A percentile compares a stretch with the other conserved stretches of the same genome.
Conservation (phyloP, 352 stramenopile species). For the Phytophthora sojae region DNA sequence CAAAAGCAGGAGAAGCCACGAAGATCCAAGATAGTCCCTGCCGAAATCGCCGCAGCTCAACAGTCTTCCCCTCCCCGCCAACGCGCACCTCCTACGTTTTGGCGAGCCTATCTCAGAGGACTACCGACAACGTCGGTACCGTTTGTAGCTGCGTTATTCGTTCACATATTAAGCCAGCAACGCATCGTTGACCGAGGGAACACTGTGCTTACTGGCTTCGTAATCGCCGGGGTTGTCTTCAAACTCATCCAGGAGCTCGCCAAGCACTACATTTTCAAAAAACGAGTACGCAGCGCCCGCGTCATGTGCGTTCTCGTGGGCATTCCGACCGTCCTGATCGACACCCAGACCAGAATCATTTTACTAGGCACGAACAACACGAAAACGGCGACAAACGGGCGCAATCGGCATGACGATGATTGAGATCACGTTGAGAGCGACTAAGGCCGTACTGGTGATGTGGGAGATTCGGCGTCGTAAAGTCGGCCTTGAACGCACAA, state of each 20-base stretch:
- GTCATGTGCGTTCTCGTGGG: slow-evolving; percentile 40
- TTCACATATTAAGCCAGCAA: not conserved
- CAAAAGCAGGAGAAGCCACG: not conserved
- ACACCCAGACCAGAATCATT: slow-evolving; percentile 45
- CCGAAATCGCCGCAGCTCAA: not conserved
- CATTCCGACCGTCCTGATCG: slow-evolving; percentile 42
- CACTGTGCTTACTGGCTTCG: not conserved
- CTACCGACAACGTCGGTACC: not conserved
- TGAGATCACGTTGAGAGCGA: slow-evolving; percentile 27
- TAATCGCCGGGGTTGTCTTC: not conserved
- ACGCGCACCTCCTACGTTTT: not conserved
- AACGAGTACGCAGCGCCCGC: slow-evolving; percentile 11
- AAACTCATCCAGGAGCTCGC: slow-evolving; percentile 6
- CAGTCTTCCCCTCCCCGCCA: not conserved
- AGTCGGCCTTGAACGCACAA: not conserved
- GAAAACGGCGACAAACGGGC: slow-evolving; percentile 13
- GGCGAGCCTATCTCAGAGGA: not conserved
- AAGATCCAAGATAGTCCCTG: not conserved
- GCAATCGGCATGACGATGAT: slow-evolving; percentile 31
- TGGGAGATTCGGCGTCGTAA: slow-evolving; percentile 14
- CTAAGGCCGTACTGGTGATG: slow-evolving; percentile 26
- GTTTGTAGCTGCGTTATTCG: not conserved
- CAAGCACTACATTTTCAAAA: slow-evolving; percentile 2
- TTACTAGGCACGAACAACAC: slow-evolving; percentile 28
- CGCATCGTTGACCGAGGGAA: not conserved